A percentile compares a stretch with the other conserved stretches of the same genome.
Evolutionary conservation across 192 early-diverging fungal genomes (phyloP).

Genomic region (Spizellomyces punctatus): DNA sequence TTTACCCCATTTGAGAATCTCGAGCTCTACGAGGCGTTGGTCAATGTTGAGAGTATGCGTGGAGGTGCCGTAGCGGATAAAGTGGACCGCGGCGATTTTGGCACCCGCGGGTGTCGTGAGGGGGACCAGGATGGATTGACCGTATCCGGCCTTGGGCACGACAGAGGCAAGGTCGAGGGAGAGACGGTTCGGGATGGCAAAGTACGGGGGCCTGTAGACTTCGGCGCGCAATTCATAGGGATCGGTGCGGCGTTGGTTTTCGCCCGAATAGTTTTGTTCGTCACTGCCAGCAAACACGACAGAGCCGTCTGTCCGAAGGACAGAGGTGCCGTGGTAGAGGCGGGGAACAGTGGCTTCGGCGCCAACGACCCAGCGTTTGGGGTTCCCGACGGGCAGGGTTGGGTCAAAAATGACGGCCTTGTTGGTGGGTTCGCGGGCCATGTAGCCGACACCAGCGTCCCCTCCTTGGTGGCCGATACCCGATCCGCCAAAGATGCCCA

Average conservation of each 20-base stretch:
- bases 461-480: constrained; percentile 30
- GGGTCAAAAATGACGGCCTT: constrained; percentile 41
- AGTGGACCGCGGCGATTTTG: constrained; percentile 12
- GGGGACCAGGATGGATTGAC: constrained; percentile 20
- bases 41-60: constrained; percentile 34
- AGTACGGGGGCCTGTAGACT: constrained; percentile 20
- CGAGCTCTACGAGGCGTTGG: constrained; percentile 27
- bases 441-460: constrained; percentile 23
- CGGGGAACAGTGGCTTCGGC: constrained; percentile 23
- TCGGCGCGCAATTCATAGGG: constrained; percentile 23
- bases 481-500: constrained; percentile 19
- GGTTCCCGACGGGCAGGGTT: constrained; percentile 5
- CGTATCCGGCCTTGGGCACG: constrained; percentile 3
- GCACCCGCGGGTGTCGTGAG: constrained; percentile 8
- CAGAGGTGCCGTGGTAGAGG: constrained; percentile 38
- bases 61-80: constrained; percentile 32
- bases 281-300: constrained; percentile 49
- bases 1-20: constrained; percentile 5
- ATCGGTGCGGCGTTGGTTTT: constrained; percentile 1
- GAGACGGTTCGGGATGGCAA: constrained; percentile 32
- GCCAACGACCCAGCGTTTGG: constrained; percentile 22
- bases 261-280: constrained; percentile 44
- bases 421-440: constrained; percentile 29
- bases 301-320: constrained; percentile 38
- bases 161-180: constrained; percentile 4